phyloP scores from a whole-genome alignment of 129 eudicot species.

The Flaveria sonorensis region DNA sequence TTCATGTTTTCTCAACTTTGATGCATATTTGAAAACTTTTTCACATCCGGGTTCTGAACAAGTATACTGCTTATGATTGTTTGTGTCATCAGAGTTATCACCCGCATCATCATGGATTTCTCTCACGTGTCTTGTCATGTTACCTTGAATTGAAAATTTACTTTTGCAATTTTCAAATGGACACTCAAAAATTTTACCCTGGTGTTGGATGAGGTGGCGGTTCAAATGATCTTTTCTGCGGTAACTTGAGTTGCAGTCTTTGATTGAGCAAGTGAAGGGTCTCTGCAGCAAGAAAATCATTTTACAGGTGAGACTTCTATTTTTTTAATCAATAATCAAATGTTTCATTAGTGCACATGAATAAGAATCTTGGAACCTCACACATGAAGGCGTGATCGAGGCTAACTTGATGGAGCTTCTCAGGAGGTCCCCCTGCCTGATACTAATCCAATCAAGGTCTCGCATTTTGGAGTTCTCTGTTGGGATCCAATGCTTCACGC shows the following conservation, averaged over 20 bases:
- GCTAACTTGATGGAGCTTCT: conserved; percentile 96
- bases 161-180: conserved; percentile 51
- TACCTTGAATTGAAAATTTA: conserved; percentile 60
- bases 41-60: conserved; percentile 83
- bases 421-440: conserved; percentile 99
- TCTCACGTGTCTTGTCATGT: conserved; percentile 66
- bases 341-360: background rate
- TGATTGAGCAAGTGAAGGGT: conserved; percentile 63
- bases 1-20: conserved; percentile 61
- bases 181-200: conserved; percentile 76
- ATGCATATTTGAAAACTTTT: conserved; percentile 67
- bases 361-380: conserved; percentile 38
- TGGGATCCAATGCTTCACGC: conserved; percentile 99
- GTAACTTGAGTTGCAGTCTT: conserved; percentile 68
- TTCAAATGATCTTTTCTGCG: conserved; percentile 86
- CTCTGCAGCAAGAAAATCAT: conserved; percentile 52
- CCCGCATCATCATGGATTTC: conserved; percentile 55
- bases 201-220: conserved; percentile 80
- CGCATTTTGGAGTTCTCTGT: conserved; percentile 96
- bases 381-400: conserved; percentile 68
- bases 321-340: background rate
- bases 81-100: conserved; percentile 18
- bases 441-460: conserved; percentile 99
- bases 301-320: background rate
- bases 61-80: conserved; percentile 35